Evolutionary conservation across 805 yeast genomes (phyloP), one percentile per base, ranked within the genome.

Genomic region (Ogataea ganodermae): DNA sequence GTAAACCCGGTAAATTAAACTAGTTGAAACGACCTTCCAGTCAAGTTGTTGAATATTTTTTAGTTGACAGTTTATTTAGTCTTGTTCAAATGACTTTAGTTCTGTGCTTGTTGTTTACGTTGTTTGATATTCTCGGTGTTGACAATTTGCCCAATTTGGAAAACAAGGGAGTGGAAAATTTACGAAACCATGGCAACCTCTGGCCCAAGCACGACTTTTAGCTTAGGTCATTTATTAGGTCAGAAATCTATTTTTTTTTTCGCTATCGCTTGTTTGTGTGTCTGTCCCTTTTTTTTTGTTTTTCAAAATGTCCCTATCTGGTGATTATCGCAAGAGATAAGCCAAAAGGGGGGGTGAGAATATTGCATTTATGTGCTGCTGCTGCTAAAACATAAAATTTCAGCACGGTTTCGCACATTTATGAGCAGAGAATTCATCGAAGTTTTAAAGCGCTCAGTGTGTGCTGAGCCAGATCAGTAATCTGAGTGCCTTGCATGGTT

Each of bases 21-120:
- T 24, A 24, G 17, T 14, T 31, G 35, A 33, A 33, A 33, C 23
- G 36, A 33, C 21, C 6, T 12, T 31, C 21, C 10, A 17, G 10
- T 3, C 9, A 33, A 33, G 14, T n/a, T 33, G 21, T 17, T 16
- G 20, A 6, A 7, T 6, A 4, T 31, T 31, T 35, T 20, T 18
- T 30, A 30, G 14, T 36, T 36, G 16, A 8, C 7, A 38, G 32
- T 8, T 26, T 20, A 14, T 6, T 26, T 16, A n/a, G n/a, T 14
- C 23, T 35, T 13, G 9, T 38, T 13, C 5, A 17, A 20, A 33
- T 17, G 18, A 36, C 8, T 17, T 6, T 36, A n/a, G 7, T 8
- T 22, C 16, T 22, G 30, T 35, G 26, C 21, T 17, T 17, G 36
- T 38, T 45, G 49, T 45, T 45, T 45, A 40, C 20, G n/a, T 24